phyloP scores from a whole-genome alignment of 192 early-diverging fungal species.

The Backusella sp. region DNA sequence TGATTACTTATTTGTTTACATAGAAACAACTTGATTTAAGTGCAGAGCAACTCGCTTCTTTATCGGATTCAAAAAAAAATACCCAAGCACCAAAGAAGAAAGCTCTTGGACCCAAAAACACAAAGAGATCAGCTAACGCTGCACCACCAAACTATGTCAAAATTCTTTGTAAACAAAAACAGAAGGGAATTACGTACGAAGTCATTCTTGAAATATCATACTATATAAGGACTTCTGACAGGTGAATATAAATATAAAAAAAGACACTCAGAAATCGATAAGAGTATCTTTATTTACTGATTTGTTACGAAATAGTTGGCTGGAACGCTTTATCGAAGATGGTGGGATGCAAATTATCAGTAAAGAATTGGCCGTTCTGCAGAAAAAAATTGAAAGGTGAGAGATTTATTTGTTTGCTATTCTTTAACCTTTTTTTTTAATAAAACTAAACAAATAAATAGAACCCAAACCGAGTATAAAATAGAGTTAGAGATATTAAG shows the following conservation, averaged over 20 bases:
- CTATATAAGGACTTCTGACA: conserved; percentile 13
- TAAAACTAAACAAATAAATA: background rate
- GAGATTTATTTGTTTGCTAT: background rate
- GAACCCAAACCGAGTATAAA: conserved; percentile 57
- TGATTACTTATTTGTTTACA: background rate
- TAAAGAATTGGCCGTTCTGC: conserved; percentile 61
- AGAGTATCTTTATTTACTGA: background rate
- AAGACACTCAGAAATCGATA: background rate
- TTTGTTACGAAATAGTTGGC: conserved; percentile 48
- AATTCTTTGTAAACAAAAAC: conserved; percentile 13
- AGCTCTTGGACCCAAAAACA: background rate
- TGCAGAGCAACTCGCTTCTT: background rate
- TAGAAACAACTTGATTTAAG: conserved; percentile 16
- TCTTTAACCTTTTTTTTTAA: background rate
- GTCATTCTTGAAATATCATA: conserved; percentile 14
- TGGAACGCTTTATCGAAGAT: conserved; percentile 72
- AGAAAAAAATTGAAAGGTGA: conserved; percentile 48
- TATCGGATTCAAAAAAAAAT: background rate
- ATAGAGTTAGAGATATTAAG: conserved; percentile 79
- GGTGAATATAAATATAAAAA: background rate
- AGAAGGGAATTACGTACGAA: conserved; percentile 16
- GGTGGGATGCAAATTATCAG: conserved; percentile 68
- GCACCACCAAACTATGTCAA: conserved; percentile 17
- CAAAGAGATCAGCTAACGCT: background rate
- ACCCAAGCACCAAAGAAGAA: background rate